phyloP scores from a whole-genome alignment of 2,329 filamentous ascomycete species.

The Tolypocladium tropicale region DNA sequence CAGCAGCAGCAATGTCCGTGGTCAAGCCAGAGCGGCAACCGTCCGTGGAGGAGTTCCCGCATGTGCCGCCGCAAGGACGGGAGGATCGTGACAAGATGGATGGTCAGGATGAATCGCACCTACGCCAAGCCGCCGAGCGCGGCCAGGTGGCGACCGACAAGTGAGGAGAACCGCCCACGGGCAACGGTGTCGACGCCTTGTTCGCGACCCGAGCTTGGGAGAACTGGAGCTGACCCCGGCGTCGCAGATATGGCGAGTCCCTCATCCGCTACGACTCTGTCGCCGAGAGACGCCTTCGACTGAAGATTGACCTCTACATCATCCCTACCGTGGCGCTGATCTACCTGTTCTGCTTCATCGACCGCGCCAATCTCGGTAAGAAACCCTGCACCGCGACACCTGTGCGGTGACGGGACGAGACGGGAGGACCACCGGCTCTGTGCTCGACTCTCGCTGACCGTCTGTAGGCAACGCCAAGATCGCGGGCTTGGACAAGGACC shows the following conservation, averaged over 20 bases:
- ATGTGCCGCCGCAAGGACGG: background rate
- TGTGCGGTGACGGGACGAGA: too few relatives aligned
- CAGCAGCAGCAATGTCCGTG: background rate
- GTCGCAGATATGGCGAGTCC: slow-evolving; percentile 33
- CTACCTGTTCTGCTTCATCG: slow-evolving; percentile 66
- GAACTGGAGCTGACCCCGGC: background rate
- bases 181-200: background rate
- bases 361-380: slow-evolving; percentile 62
- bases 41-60: background rate
- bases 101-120: background rate
- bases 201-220: background rate
- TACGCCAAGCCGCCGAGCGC: slow-evolving; percentile 24
- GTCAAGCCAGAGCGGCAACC: background rate
- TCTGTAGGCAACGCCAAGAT: slow-evolving; percentile 55
- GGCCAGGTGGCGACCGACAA: slow-evolving; percentile 37
- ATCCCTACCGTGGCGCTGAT: slow-evolving; percentile 56
- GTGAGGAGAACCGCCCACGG: slow-evolving; percentile 13
- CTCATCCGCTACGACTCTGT: slow-evolving; percentile 43
- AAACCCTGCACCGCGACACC: background rate
- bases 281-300: slow-evolving; percentile 46
- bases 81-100: background rate
- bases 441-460: background rate
- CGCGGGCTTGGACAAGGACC: slow-evolving; percentile 53
- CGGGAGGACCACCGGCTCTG: too few relatives aligned
- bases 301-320: slow-evolving; percentile 56